Evolutionary conservation across 163 green algal species (phyloP).

Genomic region (Chlamydomonas reinhardtii): DNA sequence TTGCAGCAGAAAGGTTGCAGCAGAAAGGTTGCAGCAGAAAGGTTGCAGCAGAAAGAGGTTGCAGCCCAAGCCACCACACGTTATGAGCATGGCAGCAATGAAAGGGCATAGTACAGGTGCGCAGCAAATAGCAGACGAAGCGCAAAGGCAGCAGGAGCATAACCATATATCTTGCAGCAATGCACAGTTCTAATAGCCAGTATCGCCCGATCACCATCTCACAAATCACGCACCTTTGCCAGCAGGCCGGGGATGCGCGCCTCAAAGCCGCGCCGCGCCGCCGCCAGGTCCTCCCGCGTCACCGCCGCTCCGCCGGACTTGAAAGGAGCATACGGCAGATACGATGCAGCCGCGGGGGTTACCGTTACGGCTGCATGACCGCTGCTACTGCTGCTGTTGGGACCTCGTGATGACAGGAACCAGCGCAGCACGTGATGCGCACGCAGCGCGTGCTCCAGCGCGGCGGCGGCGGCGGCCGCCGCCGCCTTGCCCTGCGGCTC

Average conservation of each 20-base stretch:
- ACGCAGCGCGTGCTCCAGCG: slow-evolving; percentile 8
- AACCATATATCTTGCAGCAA: too few species aligned
- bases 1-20: too few species aligned
- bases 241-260: slow-evolving; percentile 2
- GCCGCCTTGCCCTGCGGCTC: neutral
- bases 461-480: neutral
- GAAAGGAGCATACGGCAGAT: slow-evolving; percentile 23
- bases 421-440: slow-evolving; percentile 56
- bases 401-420: slow-evolving; percentile 34
- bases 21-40: too few species aligned
- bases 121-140: too few species aligned
- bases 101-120: too few species aligned
- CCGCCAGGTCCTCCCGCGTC: slow-evolving; percentile 37
- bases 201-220: too few species aligned
- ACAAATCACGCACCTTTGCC: neutral
- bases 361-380: neutral
- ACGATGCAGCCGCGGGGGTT: neutral
- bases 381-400: neutral
- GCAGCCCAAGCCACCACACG: too few species aligned
- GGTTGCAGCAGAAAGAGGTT: too few species aligned
- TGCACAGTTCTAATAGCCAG: too few species aligned
- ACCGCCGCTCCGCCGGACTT: slow-evolving; percentile 18
- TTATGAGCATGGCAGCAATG: too few species aligned
- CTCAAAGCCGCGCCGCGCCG: slow-evolving; percentile 43
- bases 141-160: too few species aligned